Conservation (phyloP, 2,329 filamentous ascomycete species). For the Clonostachys sp. region DNA sequence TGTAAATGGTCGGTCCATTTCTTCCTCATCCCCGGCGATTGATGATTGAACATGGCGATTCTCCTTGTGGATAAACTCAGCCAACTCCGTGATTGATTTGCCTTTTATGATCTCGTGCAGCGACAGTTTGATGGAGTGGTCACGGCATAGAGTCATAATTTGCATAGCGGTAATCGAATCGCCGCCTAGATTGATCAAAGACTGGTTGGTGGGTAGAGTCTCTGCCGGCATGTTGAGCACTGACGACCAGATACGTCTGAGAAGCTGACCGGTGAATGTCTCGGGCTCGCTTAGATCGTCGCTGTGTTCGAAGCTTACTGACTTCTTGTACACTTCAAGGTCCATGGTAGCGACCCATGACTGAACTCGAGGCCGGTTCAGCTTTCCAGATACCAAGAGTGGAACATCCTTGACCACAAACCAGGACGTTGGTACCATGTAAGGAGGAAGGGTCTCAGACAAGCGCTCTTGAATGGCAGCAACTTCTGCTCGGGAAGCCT, state of each 20-base stretch:
- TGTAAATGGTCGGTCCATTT: constrained; percentile 22
- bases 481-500: no score
- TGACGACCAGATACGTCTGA: constrained; percentile 12
- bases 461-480: constrained; percentile 17
- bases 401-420: constrained; percentile 17
- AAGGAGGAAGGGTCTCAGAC: constrained; percentile 23
- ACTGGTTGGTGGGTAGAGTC: constrained; percentile 11
- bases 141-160: constrained; percentile 13
- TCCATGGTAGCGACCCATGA: constrained; percentile 36
- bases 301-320: constrained; percentile 14
- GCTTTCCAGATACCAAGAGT: constrained; percentile 15
- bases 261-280: constrained; percentile 3
- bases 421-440: constrained; percentile 26
- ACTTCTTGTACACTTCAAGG: constrained; percentile 23
- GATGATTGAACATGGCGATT: background rate
- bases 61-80: background rate
- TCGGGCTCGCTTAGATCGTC: background rate
- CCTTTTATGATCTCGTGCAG: constrained; percentile 18
- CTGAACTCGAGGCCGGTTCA: constrained; percentile 27
- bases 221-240: no score
- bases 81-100: constrained; percentile 18
- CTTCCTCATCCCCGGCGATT: constrained; percentile 2
- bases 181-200: constrained; percentile 34
- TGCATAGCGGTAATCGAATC: constrained; percentile 36
- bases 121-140: constrained; percentile 19